Evolutionary conservation across 768 basidiomycete species (phyloP), one percentile per base, ranked within the genome.

Genomic region (Chalciporus chontae): DNA sequence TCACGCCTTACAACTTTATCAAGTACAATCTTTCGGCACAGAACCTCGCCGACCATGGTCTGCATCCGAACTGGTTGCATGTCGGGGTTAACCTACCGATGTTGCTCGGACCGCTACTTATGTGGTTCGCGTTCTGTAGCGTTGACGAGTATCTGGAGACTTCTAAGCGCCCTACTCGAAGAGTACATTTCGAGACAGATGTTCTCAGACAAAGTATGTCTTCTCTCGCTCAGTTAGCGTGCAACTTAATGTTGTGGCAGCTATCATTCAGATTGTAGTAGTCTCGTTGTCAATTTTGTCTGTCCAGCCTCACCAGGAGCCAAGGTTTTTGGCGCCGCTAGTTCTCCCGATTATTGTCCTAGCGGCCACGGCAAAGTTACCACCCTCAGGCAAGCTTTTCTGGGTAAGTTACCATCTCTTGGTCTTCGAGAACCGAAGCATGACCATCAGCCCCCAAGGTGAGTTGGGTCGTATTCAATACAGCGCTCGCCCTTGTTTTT

Each of bases 41-140:
- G 14, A 73, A 74, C 56, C 65, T 72, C 29, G 68, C 68, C 0
- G 65, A 62, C 23, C 72, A 74, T 42, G 73, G 72, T 8, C 47
- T 73, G 14, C 73, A 74, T 54, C 73, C 73, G 1, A 61, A 61
- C 18, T 73, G 71, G 72, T 60, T 74, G 5, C 72, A 73, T 49
- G 42, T 68, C 27, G 60, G 63, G 18, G 67, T 74, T 26, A 74
- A 74, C 52, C 49, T 74, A 9, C 72, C 73, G 15, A 65, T 74
- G 64, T 50, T 74, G 13, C 56, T 73, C 4, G 69, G 72, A 15
- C 71, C 71, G 4, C 48, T 65, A 11, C n/a, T 71, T n/a, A 44
- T 64, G 8, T 59, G 62, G 63, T 46, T 60, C 48, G 40, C 45
- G 41, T 50, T 60, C 48, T 45, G 43, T 8, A 54, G 42, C 15